These are phyloP conservation scores for Globisporangium echinulatum DNA, from an alignment of 352 stramenopile species.

Conservation along the genomic window DNA sequence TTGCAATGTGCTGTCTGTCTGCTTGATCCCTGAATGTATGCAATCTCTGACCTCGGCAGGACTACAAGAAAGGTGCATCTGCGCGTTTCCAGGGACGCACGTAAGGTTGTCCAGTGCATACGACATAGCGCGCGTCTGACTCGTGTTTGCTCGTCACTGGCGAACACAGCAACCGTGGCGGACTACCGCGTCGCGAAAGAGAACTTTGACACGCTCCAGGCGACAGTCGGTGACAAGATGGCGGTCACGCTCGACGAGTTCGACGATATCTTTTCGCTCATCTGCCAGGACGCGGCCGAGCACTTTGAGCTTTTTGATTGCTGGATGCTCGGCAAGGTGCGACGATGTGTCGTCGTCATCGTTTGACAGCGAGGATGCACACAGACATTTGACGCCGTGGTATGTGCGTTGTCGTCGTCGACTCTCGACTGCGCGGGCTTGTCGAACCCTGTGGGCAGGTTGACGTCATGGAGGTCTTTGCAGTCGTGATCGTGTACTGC, in stretches of 20 bases:
- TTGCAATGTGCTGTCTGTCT: background rate
- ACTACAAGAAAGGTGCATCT: conserved; percentile 25
- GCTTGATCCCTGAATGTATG: background rate
- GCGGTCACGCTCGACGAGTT: conserved; percentile 65
- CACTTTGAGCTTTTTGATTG: conserved; percentile 70
- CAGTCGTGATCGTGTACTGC: conserved; percentile 71
- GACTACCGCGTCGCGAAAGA: conserved; percentile 48
- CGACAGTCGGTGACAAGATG: conserved; percentile 69
- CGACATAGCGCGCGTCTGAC: no score
- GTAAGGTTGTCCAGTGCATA: no score
- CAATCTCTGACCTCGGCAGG: conserved; percentile 7
- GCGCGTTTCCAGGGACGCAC: no score
- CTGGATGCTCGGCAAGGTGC: conserved; percentile 50
- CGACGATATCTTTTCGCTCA: conserved; percentile 72
- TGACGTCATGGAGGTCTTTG: conserved; percentile 70
- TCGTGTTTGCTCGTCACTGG: no score
- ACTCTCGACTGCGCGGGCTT: no score
- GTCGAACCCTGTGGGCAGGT: conserved; percentile 21
- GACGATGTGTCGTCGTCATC: background rate
- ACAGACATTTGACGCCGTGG: no score
- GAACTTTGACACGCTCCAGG: conserved; percentile 60
- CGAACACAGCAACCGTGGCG: conserved; percentile 18
- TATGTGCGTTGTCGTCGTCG: no score
- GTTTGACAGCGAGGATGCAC: background rate
- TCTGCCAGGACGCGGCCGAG: conserved; percentile 57